Percentiles rank a stretch among this genome's conserved stretches.
Evolutionary conservation across 2,329 filamentous ascomycete genomes (phyloP).

Genomic region (Fusarium siculi): DNA sequence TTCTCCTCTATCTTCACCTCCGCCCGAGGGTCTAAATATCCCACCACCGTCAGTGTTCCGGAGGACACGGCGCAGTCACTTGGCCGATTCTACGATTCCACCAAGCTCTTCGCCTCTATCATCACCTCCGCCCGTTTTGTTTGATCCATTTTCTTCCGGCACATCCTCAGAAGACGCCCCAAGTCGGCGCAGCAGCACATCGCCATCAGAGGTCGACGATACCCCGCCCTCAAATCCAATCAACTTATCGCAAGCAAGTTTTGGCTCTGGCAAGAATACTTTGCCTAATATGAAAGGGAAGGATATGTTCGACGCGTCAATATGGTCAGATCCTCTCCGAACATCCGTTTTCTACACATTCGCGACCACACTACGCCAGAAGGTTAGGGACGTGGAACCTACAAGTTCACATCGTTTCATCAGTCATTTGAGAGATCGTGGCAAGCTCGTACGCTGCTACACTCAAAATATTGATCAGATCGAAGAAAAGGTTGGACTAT

Average conservation of each 20-base stretch:
- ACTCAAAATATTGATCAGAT: conserved; percentile 82
- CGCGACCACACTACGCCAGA: conserved; percentile 73
- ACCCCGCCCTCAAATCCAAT: conserved; percentile 54
- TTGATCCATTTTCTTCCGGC: conserved; percentile 60
- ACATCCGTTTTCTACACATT: conserved; percentile 80
- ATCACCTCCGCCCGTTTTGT: conserved; percentile 64
- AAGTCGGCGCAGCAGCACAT: conserved; percentile 51
- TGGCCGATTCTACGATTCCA: conserved; percentile 38
- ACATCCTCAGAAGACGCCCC: conserved; percentile 52
- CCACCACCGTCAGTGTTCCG: conserved; percentile 43
- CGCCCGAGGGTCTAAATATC: conserved; percentile 46
- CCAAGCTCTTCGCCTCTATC: conserved; percentile 66
- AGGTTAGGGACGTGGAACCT: conserved; percentile 70
- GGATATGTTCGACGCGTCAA: conserved; percentile 76
- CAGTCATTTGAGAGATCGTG: conserved; percentile 71
- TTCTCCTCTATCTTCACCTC: conserved; percentile 54
- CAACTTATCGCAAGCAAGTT: conserved; percentile 51
- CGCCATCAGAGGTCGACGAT: conserved; percentile 59
- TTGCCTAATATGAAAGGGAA: conserved; percentile 75
- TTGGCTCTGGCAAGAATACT: conserved; percentile 47
- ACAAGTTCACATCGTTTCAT: conserved; percentile 77
- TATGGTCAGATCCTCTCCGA: conserved; percentile 74
- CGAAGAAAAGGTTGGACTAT: conserved; percentile 75
- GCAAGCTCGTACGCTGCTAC: conserved; percentile 76
- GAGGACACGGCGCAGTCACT: conserved; percentile 34